A percentile compares a stretch with the other conserved stretches of the same genome.
These are phyloP conservation scores for Diplodia corticola DNA, from an alignment of 2,329 filamentous ascomycete genomes.

Conservation along the genomic window DNA sequence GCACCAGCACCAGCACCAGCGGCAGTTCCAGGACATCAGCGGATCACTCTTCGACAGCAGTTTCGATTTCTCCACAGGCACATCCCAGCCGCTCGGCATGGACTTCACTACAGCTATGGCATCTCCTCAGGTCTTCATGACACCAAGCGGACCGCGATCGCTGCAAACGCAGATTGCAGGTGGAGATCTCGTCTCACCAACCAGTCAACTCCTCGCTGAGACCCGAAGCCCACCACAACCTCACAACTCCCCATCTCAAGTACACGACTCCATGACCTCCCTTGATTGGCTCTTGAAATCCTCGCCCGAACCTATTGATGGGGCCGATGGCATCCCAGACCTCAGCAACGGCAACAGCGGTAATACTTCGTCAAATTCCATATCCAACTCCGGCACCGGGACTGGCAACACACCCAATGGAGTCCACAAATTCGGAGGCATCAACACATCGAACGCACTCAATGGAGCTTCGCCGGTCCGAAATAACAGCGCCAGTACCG, in stretches of 20 bases:
- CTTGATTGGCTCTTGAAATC: slow-evolving; percentile 27
- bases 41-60: not conserved
- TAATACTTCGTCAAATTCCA: not conserved
- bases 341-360: not conserved
- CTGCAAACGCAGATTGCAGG: not conserved
- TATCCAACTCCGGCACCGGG: not conserved
- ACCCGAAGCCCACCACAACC: not conserved
- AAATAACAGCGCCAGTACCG: not conserved
- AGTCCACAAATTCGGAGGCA: slow-evolving; percentile 17
- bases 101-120: not conserved
- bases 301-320: not conserved
- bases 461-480: not conserved
- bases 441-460: not conserved
- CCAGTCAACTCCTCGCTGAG: not conserved
- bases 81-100: slow-evolving; percentile 11
- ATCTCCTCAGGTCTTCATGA: slow-evolving; percentile 10
- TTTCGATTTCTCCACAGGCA: not conserved
- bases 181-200: not conserved
- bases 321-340: not conserved
- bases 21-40: not conserved
- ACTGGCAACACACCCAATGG: slow-evolving; percentile 8
- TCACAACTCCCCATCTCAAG: slow-evolving; percentile 21
- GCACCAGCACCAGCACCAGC: slow-evolving; percentile 6
- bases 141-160: slow-evolving; percentile 2
- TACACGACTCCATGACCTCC: slow-evolving; percentile 26